These are phyloP conservation scores for Septoria linicola DNA, from an alignment of 2,329 filamentous ascomycete genomes.

Conservation along the genomic window DNA sequence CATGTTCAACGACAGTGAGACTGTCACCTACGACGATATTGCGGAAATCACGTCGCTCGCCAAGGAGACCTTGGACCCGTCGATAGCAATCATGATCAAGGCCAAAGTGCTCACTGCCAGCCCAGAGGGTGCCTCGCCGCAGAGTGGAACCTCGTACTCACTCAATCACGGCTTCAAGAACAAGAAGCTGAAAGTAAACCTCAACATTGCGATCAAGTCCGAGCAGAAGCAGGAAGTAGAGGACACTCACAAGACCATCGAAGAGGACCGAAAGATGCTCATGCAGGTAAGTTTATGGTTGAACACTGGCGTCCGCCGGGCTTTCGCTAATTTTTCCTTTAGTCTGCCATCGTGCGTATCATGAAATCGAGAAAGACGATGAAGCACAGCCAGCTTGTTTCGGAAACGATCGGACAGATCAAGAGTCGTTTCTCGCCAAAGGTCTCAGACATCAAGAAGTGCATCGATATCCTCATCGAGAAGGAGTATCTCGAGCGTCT, in stretches of 20 bases:
- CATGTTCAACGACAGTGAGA: conserved; percentile 89
- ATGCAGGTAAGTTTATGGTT: conserved; percentile 72
- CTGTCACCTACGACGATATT: conserved; percentile 84
- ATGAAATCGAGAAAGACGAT: conserved; percentile 99
- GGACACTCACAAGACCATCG: conserved; percentile 98
- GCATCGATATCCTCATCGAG: conserved; percentile 96
- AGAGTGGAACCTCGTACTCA: conserved; percentile 73
- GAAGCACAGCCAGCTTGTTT: conserved; percentile 93
- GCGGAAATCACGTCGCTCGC: conserved; percentile 75
- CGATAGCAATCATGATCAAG: conserved; percentile 82
- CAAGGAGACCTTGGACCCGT: conserved; percentile 80
- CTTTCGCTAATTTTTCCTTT: conserved; percentile 35
- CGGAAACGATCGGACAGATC: conserved; percentile 95
- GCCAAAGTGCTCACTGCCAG: conserved; percentile 80
- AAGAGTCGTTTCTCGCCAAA: conserved; percentile 89
- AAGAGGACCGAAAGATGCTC: conserved; percentile 93
- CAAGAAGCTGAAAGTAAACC: conserved; percentile 96
- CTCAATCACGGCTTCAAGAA: conserved; percentile 96
- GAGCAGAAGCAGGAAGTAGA: conserved; percentile 95
- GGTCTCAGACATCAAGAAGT: conserved; percentile 96
- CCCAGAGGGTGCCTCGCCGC: conserved; percentile 72
- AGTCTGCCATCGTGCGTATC: conserved; percentile 98
- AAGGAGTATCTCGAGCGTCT: conserved; percentile 98
- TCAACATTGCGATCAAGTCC: conserved; percentile 91
- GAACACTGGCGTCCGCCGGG: background rate